A percentile compares a stretch with the other conserved stretches of the same genome.
Conservation (phyloP, 2,329 filamentous ascomycete genomes). For the Aspergillus quadricinctus region DNA sequence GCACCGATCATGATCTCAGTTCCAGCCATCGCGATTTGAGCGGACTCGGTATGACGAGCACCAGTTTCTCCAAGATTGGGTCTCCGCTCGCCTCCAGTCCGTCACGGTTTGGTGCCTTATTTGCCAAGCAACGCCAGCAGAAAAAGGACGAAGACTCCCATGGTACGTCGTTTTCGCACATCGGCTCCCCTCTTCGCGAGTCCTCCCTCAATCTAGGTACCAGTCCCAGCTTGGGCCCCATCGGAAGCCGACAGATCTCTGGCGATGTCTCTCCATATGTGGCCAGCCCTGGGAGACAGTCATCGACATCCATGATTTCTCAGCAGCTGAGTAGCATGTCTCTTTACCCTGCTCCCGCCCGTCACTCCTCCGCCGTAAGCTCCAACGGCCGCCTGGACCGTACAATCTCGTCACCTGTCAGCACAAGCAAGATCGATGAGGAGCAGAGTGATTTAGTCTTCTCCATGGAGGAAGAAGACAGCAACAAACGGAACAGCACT, state of each 20-base stretch:
- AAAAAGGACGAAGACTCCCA: conserved; percentile 46
- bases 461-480: conserved; percentile 50
- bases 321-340: conserved; percentile 50
- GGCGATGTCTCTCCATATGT: conserved; percentile 50
- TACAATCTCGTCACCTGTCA: conserved; percentile 43
- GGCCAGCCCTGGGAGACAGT: conserved; percentile 53
- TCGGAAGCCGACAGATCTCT: conserved; percentile 44
- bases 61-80: conserved; percentile 47
- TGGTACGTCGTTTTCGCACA: conserved; percentile 53
- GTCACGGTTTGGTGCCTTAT: conserved; percentile 58
- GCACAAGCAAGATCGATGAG: conserved; percentile 45
- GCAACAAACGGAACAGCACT: conserved; percentile 37
- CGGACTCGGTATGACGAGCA: conserved; percentile 48
- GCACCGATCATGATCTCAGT: conserved; percentile 51
- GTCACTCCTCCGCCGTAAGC: conserved; percentile 30
- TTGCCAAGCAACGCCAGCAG: conserved; percentile 49
- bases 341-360: conserved; percentile 40
- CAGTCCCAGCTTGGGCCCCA: conserved; percentile 50
- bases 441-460: conserved; percentile 47
- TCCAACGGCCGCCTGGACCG: conserved; percentile 39
- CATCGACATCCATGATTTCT: conserved; percentile 59
- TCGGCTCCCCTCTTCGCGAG: conserved; percentile 64
- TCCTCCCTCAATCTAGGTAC: conserved; percentile 50
- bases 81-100: conserved; percentile 58
- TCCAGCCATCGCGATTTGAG: conserved; percentile 46